These are phyloP conservation scores for Cyclocybe aegerita DNA, from an alignment of 768 basidiomycete genomes.

Conservation along the genomic window DNA sequence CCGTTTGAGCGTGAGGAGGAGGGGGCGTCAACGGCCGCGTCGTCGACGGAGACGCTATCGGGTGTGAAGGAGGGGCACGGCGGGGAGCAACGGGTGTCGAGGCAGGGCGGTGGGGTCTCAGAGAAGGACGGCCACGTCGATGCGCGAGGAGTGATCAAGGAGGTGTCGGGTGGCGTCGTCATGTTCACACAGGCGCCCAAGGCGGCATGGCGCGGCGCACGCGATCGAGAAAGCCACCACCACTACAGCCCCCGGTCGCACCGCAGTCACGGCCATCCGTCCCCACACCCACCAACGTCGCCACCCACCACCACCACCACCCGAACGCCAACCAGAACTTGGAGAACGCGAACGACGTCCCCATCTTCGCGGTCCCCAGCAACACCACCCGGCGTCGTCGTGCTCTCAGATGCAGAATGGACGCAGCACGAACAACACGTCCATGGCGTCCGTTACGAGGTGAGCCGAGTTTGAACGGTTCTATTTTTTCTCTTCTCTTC, in stretches of 20 bases:
- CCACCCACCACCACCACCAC: too few species aligned
- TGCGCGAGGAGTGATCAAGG: slow-evolving; percentile 21
- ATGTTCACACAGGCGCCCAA: slow-evolving; percentile 21
- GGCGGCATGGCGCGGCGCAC: slow-evolving; percentile 4
- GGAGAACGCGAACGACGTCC: too few species aligned
- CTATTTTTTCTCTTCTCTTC: not conserved
- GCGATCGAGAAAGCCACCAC: not conserved
- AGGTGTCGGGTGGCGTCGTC: slow-evolving; percentile 27
- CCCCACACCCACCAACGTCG: too few species aligned
- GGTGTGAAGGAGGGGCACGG: not conserved
- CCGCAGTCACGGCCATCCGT: too few species aligned
- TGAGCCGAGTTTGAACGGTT: slow-evolving; percentile 6
- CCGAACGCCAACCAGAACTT: too few species aligned
- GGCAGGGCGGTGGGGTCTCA: not conserved
- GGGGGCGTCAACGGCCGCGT: slow-evolving; percentile 6
- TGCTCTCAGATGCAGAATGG: too few species aligned
- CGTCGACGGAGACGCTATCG: not conserved
- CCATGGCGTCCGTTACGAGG: slow-evolving; percentile 23
- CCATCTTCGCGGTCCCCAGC: slow-evolving; percentile 2
- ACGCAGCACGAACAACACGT: slow-evolving; percentile 7
- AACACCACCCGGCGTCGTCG: not conserved
- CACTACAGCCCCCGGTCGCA: not conserved
- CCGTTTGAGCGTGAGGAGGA: not conserved
- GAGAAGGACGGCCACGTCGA: slow-evolving; percentile 22
- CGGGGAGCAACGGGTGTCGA: not conserved